These are phyloP conservation scores for Suhomyces anneliseae DNA, from an alignment of 1,139 yeast species.

Conservation along the genomic window DNA sequence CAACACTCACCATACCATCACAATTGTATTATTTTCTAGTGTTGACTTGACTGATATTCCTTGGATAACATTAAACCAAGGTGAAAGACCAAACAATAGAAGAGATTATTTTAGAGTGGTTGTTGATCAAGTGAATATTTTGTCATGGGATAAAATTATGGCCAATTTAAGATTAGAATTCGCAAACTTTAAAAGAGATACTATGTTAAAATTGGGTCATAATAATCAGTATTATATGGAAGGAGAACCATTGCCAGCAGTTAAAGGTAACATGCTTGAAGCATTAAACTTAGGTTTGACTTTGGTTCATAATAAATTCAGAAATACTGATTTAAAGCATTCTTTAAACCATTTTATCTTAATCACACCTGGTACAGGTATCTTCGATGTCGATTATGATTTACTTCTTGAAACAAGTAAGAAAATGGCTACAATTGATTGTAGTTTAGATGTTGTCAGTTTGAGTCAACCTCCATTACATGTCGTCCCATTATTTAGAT, in stretches of 20 bases:
- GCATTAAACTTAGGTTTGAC: conserved; percentile 84
- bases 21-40: conserved; percentile 85
- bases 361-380: conserved; percentile 89
- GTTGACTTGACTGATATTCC: conserved; percentile 66
- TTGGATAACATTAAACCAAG: conserved; percentile 58
- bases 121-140: conserved; percentile 88
- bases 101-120: conserved; percentile 89
- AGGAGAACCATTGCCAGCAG: conserved; percentile 75
- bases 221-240: conserved; percentile 38
- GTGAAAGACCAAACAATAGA: conserved; percentile 69
- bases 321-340: conserved; percentile 83
- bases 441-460: conserved; percentile 86
- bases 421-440: conserved; percentile 72
- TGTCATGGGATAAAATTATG: conserved; percentile 91
- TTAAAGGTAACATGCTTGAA: conserved; percentile 86
- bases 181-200: conserved; percentile 76
- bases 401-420: conserved; percentile 73
- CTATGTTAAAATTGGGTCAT: conserved; percentile 48
- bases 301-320: conserved; percentile 74
- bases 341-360: conserved; percentile 84
- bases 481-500: conserved; percentile 84
- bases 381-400: conserved; percentile 87
- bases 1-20: conserved; percentile 86
- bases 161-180: conserved; percentile 81
- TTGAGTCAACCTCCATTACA: conserved; percentile 90